Base-by-base conservation (phyloP, 1,284 basidiomycete species). In the Melampsora americana region DNA sequence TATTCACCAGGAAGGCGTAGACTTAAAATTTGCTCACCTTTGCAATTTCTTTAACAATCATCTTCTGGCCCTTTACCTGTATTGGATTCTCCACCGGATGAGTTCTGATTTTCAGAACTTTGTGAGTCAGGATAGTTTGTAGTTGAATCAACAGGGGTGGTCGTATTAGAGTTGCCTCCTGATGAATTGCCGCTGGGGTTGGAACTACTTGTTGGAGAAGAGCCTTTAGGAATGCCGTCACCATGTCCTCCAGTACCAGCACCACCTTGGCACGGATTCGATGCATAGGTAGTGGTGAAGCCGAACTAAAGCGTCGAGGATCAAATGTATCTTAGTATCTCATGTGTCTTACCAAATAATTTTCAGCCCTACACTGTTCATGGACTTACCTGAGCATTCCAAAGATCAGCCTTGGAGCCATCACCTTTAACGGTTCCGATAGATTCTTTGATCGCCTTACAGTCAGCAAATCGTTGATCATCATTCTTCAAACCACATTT, bases 241-340 rank as follows among this genome's bases (percentile, higher is more conserved):
- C 69, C 69, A n/a, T 44, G 42, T 23, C 69, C 69, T 48, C 69
- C 69, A 14, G 59, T 70, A 9, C 60, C 69, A 1, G 35, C 26
- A 20, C 44, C 60, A 0, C 23, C 50, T 39, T 59, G 42, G 9
- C 35, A 35, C 60, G 2, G 16, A 5, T 62, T 14, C 11, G n/a
- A 26, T 11, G 39, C 69, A 30, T 71, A 71, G 2, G 9, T 62
- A 18, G 69, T 71, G 3, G 26, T 16, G 20, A 48, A 64, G 0
- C 60, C 60, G 18, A 64, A 71, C 68, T 69, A 42, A 7, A 5
- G 7, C 14, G 28, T 9, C 32, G 42, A 44, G 16, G 60, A 26
- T 18, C 28, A 39, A 3, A 44, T n/a, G 42, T n/a, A 39, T 69
- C 16, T 32, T 60, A 39, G 32, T 5, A 7, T 6, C 2, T 4